phyloP scores from a whole-genome alignment of 75 land plant genomes.

The Cupressus sempervirens region DNA sequence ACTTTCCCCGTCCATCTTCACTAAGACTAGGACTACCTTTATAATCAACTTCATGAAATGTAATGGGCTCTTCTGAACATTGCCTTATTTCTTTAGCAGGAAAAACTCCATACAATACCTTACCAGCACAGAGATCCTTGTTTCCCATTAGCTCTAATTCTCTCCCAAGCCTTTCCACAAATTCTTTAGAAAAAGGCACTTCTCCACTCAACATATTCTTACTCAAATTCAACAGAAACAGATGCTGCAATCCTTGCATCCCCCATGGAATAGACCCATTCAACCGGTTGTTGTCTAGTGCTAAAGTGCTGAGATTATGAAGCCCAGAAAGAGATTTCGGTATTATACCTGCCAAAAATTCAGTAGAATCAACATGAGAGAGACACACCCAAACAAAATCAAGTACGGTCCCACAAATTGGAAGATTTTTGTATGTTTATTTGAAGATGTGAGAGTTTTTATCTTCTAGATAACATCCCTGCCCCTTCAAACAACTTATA shows the following conservation, averaged over 20 bases:
- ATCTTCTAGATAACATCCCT: too few species aligned
- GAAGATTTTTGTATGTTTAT: too few species aligned
- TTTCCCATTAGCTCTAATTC: conserved; percentile 25
- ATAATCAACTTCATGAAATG: not conserved
- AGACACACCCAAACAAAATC: not conserved
- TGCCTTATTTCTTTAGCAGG: not conserved
- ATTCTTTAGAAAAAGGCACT: conserved; percentile 23
- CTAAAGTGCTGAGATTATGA: conserved; percentile 18
- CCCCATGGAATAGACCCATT: conserved; percentile 23
- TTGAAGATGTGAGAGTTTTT: too few species aligned
- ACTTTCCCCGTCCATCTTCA: not conserved
- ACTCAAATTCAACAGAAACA: conserved; percentile 31
- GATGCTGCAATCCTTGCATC: conserved; percentile 19
- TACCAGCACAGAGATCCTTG: conserved; percentile 19
- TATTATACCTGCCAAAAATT: not conserved
- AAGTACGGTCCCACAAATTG: too few species aligned
- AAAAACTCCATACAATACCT: not conserved
- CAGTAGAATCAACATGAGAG: not conserved
- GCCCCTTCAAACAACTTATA: too few species aligned
- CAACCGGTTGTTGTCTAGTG: conserved; percentile 22
- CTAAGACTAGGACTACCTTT: not conserved
- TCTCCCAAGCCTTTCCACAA: conserved; percentile 27
- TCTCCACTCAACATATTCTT: conserved; percentile 28
- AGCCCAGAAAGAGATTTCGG: conserved; percentile 7
- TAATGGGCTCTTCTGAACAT: not conserved